Base-by-base conservation (phyloP, 139 green algal species). In the Haematococcus sp. region DNA sequence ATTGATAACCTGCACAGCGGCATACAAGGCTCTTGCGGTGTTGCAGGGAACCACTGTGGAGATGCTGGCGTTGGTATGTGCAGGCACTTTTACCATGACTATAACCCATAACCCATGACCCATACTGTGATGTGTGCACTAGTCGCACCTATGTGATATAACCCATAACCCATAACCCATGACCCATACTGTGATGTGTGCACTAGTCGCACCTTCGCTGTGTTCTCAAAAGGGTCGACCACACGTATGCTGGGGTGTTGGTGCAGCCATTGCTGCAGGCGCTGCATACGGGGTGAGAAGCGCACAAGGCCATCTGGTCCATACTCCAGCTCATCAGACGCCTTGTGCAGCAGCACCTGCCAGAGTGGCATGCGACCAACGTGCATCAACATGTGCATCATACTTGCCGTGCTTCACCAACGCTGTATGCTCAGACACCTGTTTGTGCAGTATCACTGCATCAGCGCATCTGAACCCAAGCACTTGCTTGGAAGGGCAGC, bases 271-370 rank as follows among this genome's bases (percentile, higher is more conserved):
- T 28, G 32, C 52, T 74, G 71, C 59, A 87, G 27, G 2, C 17
- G 19, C 7, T 52, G 44, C 52, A 87, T 46, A 4, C 55, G 35
- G 2, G 27, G 22, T 17, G 77, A 83, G 65, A 70, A 79, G 11
- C 20, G 9, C 2, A 25, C 5, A 3, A 23, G 25, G 0, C 60
- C 75, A 52, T 51, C 58, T 22, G 59, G 15, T 4, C 4, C 46
- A 0, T 60, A 27, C 35, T 76, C 73, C 56, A 93, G 76, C 69
- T 84, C 83, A 63, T 92, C 84, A 7, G 81, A 89, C 32, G 83
- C 89, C 75, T 94, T 94, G 58, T 94, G 89, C 69, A 94, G 87
- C 31, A 94, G n/a, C 0, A 81, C 30, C n/a, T 93, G 66, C 68
- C 51, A 34, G 68, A 64, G 60, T 91, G 81, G 11, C 32, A 25